phyloP scores from a whole-genome alignment of 192 early-diverging fungal species.

The Piromyces finnis region DNA sequence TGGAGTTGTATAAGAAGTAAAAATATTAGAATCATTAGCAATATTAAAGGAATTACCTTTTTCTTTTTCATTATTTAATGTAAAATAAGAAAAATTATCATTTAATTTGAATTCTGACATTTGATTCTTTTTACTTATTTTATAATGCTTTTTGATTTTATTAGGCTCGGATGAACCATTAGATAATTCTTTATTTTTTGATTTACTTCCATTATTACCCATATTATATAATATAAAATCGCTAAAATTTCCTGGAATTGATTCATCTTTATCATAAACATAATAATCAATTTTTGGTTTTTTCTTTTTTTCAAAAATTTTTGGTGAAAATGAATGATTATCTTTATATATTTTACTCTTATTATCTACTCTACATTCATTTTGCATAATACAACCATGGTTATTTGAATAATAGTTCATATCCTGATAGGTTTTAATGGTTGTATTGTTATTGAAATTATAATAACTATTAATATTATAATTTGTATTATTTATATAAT shows the following conservation, averaged over 20 bases:
- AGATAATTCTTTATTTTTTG: no score
- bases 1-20: background rate
- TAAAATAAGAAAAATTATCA: background rate
- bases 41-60: background rate
- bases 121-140: background rate
- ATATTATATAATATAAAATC: no score
- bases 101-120: background rate
- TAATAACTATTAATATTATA: background rate
- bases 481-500: background rate
- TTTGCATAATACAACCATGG: background rate
- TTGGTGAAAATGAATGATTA: background rate
- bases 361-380: background rate
- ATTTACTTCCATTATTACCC: no score
- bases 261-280: no score
- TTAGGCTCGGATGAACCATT: no score
- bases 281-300: no score
- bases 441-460: background rate
- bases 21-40: background rate
- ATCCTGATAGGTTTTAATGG: background rate
- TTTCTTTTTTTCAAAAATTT: no score
- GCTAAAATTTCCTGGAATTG: no score
- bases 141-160: background rate
- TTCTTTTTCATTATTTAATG: background rate
- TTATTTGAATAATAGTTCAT: background rate
- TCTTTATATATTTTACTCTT: background rate